phyloP scores from a whole-genome alignment of 2,329 filamentous ascomycete genomes.

The Penicillium sp. region DNA sequence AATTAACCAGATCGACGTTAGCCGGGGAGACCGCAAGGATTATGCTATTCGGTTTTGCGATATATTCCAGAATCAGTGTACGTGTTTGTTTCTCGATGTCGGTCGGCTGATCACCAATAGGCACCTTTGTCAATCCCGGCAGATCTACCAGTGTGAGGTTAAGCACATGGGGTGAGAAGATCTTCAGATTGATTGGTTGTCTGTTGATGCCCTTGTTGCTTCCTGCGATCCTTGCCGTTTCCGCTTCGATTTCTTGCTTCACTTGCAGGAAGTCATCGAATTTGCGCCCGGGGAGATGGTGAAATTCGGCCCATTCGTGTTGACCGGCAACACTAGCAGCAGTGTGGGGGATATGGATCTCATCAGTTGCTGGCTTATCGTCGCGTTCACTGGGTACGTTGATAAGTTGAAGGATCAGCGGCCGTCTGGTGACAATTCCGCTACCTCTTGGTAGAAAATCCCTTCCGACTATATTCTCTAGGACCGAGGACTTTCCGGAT shows the following conservation, averaged over 20 bases:
- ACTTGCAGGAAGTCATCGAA: constrained; percentile 92
- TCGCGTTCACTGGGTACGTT: constrained; percentile 75
- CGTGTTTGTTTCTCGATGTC: constrained; percentile 99
- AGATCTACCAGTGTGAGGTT: constrained; percentile 95
- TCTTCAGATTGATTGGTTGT: constrained; percentile 96
- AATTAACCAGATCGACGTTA: constrained; percentile 98
- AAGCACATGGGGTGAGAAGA: constrained; percentile 94
- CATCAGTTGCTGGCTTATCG: constrained; percentile 64
- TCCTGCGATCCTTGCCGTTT: constrained; percentile 89
- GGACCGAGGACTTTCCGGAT: constrained; percentile 94
- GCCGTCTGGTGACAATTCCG: constrained; percentile 91
- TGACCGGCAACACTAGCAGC: constrained; percentile 67
- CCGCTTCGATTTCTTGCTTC: constrained; percentile 93
- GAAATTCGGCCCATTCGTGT: constrained; percentile 88
- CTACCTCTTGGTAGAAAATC: constrained; percentile 95
- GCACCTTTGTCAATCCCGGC: constrained; percentile 94
- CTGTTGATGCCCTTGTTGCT: constrained; percentile 98
- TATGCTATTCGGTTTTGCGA: constrained; percentile 98
- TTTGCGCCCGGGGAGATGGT: constrained; percentile 83
- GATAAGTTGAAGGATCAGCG: constrained; percentile 95
- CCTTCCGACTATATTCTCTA: constrained; percentile 97
- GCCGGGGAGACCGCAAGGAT: constrained; percentile 94
- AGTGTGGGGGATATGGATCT: constrained; percentile 67
- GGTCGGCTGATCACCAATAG: constrained; percentile 93
- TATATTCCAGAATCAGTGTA: constrained; percentile 95